Evolutionary conservation across 116 monocot genomes (phyloP).

Genomic region (Dioscorea cayenensis): DNA sequence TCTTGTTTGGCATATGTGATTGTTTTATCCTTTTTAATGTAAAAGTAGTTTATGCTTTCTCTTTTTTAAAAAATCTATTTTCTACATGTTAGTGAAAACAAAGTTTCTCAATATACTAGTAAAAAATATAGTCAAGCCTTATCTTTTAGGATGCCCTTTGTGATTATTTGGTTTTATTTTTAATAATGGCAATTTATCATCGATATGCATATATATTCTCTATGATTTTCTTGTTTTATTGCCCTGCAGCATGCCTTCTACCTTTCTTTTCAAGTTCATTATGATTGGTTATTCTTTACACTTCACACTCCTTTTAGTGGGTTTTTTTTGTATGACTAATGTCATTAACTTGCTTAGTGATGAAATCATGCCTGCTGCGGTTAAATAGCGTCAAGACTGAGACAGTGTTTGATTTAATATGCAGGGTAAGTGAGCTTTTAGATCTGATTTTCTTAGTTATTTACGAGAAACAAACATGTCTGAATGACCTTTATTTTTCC

Average conservation of each 20-base stretch:
- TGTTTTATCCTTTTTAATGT: too few species aligned
- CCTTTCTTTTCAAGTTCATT: not conserved
- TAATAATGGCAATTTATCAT: too few species aligned
- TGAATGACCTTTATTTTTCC: not conserved
- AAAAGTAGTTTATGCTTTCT: too few species aligned
- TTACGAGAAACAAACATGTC: not conserved
- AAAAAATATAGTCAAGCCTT: too few species aligned
- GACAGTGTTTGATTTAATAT: constrained; percentile 47
- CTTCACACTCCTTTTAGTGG: not conserved
- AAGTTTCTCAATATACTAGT: too few species aligned
- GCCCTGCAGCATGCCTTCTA: too few species aligned
- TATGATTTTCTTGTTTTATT: too few species aligned
- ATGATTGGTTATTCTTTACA: not conserved
- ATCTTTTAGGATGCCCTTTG: too few species aligned
- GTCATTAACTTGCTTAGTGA: constrained; percentile 5
- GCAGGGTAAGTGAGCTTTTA: constrained; percentile 34
- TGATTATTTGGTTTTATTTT: too few species aligned
- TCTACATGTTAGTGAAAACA: too few species aligned
- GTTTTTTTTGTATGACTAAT: not conserved
- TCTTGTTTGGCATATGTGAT: not conserved
- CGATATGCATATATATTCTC: too few species aligned
- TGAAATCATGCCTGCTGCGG: constrained; percentile 17
- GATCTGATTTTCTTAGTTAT: not conserved
- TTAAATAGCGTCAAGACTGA: constrained; percentile 25
- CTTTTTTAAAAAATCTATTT: too few species aligned